Evolutionary conservation across 1,284 basidiomycete genomes (phyloP).

Genomic region (Bondarzewia mesenterica): DNA sequence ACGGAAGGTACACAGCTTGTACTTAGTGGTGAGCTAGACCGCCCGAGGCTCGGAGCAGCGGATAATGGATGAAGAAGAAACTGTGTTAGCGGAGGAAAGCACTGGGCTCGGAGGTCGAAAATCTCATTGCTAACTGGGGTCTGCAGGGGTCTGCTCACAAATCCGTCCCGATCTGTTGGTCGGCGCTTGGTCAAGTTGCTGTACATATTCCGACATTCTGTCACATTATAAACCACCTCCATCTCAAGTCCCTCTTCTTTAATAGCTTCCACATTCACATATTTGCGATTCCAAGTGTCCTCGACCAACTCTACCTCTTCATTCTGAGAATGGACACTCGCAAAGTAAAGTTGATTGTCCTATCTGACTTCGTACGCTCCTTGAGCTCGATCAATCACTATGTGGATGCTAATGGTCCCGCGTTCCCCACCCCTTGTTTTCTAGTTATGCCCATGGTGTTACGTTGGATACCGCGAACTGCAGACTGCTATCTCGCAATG

Average conservation of each 20-base stretch:
- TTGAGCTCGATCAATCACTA: neutral
- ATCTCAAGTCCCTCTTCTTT: neutral
- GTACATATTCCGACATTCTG: neutral
- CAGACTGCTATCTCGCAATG: constrained; percentile 56
- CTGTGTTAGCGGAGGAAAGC: too few relatives aligned
- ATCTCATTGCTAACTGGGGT: neutral
- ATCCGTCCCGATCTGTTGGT: neutral
- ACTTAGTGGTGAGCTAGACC: too few relatives aligned
- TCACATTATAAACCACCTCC: neutral
- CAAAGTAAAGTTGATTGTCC: constrained; percentile 54
- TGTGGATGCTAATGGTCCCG: neutral
- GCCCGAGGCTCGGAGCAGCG: too few relatives aligned
- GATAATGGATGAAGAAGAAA: too few relatives aligned
- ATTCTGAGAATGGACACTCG: constrained; percentile 22
- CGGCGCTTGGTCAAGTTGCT: neutral
- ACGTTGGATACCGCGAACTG: constrained; percentile 66
- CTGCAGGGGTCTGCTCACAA: neutral
- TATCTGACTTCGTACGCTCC: constrained; percentile 61
- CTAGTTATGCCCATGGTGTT: constrained; percentile 69
- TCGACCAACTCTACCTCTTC: neutral
- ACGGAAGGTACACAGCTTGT: too few relatives aligned
- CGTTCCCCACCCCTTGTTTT: neutral
- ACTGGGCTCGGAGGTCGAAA: too few relatives aligned
- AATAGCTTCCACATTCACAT: neutral
- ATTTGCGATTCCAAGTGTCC: neutral